Evolutionary conservation across 1,139 yeast genomes (phyloP), one percentile per base, ranked within the genome.

Genomic region (Dujonia santamariae): DNA sequence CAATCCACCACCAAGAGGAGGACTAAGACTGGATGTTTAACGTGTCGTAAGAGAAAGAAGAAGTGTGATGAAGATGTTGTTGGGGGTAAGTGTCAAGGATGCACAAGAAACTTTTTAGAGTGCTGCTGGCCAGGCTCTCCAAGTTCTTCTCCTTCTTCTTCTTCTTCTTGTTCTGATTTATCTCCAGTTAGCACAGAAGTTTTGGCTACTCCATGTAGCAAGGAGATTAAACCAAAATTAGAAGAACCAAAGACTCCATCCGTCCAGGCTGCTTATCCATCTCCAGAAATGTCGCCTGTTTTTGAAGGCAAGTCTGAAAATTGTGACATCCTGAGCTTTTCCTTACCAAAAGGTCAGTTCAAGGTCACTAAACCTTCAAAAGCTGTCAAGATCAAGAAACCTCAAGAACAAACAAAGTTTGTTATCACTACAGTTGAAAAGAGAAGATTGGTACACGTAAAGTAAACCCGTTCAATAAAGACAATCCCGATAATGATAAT

Each of bases 11-110:
- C 43, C 14, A 61, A 53, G 42, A 59, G 48, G 38, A 59, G 73
- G 53, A 64, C 72, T 21, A 66, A 63, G 41, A 61, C 72, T 4
- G 73, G 73, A 11, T 67, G 73, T 45, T 54, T 66, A 34, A 66
- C 72, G 7, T 67, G 73, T 43, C 61, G 73, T 37, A 63, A 56
- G 50, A 60, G 73, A 51, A 67, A 67, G 62, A 67, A 67, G 59
- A 67, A 67, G 60, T 67, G 73, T 52, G 73, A 67, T 43, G 72
- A 67, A 46, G 60, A 62, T 35, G 59, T 52, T 23, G 63, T 60
- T 11, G 62, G 62, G 39, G 75, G 75, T 3, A 69, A 69, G 48
- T 69, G 75, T 47, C 72, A 67, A 45, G 74, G 65, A 3, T 69
- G 75, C 41, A 60, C 68, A 9, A 55, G 75, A 42, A 69, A 69